phyloP scores from a whole-genome alignment of 2,329 filamentous ascomycete genomes.

The Iodosphaeria phyllophila region DNA sequence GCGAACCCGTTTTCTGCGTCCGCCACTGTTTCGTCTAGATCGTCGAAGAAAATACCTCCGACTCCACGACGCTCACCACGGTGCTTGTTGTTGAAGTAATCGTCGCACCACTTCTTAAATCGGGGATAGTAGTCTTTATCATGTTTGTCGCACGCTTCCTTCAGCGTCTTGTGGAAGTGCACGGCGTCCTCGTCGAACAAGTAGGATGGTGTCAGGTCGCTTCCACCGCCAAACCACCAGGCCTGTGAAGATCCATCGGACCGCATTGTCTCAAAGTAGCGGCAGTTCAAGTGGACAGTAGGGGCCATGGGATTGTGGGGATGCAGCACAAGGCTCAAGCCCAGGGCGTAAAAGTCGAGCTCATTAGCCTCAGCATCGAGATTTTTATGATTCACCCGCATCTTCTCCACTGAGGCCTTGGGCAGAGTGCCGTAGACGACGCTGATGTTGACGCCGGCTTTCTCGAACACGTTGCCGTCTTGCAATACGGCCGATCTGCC shows the following conservation, averaged over 20 bases:
- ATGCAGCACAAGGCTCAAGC: conserved; percentile 82
- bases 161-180: conserved; percentile 89
- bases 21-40: conserved; percentile 73
- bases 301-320: conserved; percentile 92
- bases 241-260: conserved; percentile 63
- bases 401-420: conserved; percentile 72
- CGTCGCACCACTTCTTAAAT: conserved; percentile 97
- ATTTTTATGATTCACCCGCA: conserved; percentile 89
- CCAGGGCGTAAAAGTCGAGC: conserved; percentile 88
- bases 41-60: conserved; percentile 97
- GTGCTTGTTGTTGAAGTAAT: conserved; percentile 93
- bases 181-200: conserved; percentile 94
- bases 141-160: conserved; percentile 83
- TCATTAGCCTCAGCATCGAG: conserved; percentile 52
- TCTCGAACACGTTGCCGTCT: conserved; percentile 93
- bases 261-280: conserved; percentile 93
- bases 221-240: conserved; percentile 97
- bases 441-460: conserved; percentile 87
- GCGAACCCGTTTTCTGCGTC: conserved; percentile 80
- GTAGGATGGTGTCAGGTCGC: conserved; percentile 82
- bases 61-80: conserved; percentile 71
- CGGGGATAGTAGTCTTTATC: conserved; percentile 79
- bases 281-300: conserved; percentile 94
- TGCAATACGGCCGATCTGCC: conserved; percentile 91
- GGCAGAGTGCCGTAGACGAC: conserved; percentile 87